Evolutionary conservation across 768 basidiomycete species (phyloP), one percentile per base, ranked within the genome.

Genomic region (Sporobolomyces pararoseus): DNA sequence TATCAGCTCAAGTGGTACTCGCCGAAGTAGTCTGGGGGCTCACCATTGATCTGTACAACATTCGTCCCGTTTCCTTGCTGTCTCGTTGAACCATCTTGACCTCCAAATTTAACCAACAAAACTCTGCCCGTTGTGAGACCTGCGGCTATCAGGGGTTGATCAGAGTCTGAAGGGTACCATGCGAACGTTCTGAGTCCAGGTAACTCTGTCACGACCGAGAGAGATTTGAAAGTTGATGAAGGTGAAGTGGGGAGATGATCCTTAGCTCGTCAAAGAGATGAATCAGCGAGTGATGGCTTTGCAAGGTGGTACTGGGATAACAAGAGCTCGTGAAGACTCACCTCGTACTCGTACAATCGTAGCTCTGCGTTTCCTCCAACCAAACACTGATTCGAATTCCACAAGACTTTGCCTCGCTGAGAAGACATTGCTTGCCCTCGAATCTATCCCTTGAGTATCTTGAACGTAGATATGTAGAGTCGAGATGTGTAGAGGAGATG

Each of bases 121-220:
- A 68, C 70, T 2, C 71, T 58, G 0, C 75, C 75, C 16, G 73
- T 73, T 6, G 57, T 32, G 17, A 75, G 59, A 6, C 75, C 75
- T 14, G 72, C 73, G 0, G 73, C 75, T 32, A 72, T 37, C 52
- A 76, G 66, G 0, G 71, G 65, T 1, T 46, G 7, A 3, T n/a
- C 25, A 12, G 70, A 31, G 27, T 70, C 50, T 1, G 6, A 9
- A n/a, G 75, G 75, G 1, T 55, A 70, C 73, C 72, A 74, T 9
- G 72, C 73, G 31, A 76, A 72, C 31, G 64, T 59, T 4, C 72
- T 39, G 3, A 73, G 51, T 9, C 64, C 65, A 1, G 63, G 34
- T 4, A 73, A 54, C 23, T 73, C 72, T 3, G 67, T 63, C 25
- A 66, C 57, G 65, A 66, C 65, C 29, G 27, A 39, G 16, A 57